Evolutionary conservation across 352 stramenopile species (phyloP), one percentile per base, ranked within the genome.

Genomic region (Thalassiosira livingstoniorum): DNA sequence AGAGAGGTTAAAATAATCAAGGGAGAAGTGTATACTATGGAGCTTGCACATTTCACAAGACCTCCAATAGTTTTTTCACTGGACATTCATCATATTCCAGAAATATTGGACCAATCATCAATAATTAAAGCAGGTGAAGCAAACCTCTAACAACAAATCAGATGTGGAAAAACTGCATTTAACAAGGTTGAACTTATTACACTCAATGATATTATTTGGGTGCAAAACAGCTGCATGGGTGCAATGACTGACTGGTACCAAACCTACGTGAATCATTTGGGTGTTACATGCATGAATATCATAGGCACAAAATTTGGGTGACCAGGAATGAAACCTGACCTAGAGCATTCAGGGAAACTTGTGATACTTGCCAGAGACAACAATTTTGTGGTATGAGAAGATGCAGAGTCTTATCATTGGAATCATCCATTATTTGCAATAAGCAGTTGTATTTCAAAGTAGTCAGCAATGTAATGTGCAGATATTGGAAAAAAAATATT

Each of bases 291-390:
- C 23, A 64, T n/a, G 10, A 77, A 69, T n/a, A 39, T 57, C 10
- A 68, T 77, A 29, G 21, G 23, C n/a, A 10, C 31, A 4, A 77
- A 35, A 21, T 77, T 69, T n/a, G 23, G 2, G 27, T 67, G 35
- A 57, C 57, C 21, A 25, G 32, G 25, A 1, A 10, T 70, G 1
- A 21, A 29, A 3, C 0, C 65, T 15, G 42, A 78, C 34, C 23
- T 78, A 4, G 42, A 62, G 29, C 21, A 45, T 1, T 13, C 61
- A n/a, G 27, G 0, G 32, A 55, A 5, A 45, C 11, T 25, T 78
- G 32, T 34, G n/a, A 71, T 1, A 18, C 32, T 34, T 78, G 70
- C 45, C 58, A 78, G 45, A 35, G 21, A 18, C n/a, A 61, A 18
- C 66, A 76, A 32, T 37, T 67, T 11, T 31, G 7, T 4, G 29